A percentile compares a stretch with the other conserved stretches of the same genome.
These are phyloP conservation scores for Xylaria hypoxylon DNA, from an alignment of 2,329 filamentous ascomycete species.

Conservation along the genomic window DNA sequence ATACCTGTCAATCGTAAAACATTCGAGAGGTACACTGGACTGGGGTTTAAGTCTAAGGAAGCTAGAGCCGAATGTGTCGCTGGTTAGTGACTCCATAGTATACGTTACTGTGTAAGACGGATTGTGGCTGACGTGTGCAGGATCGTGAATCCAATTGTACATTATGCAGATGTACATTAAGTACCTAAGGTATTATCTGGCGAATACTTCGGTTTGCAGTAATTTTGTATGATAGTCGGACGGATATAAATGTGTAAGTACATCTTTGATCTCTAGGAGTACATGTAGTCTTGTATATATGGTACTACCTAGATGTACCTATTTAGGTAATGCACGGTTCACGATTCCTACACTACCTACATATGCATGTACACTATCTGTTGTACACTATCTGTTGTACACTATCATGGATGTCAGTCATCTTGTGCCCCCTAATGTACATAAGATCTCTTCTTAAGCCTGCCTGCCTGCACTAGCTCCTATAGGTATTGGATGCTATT, in stretches of 20 bases:
- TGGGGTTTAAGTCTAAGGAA: not conserved
- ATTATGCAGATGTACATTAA: not conserved
- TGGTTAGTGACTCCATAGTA: too few species aligned
- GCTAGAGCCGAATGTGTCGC: not conserved
- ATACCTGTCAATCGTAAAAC: too few species aligned
- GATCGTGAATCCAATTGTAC: constrained; percentile 3
- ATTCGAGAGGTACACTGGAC: not conserved
- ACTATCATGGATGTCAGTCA: too few species aligned
- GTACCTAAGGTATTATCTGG: not conserved
- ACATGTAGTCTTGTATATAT: too few species aligned
- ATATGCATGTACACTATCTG: too few species aligned
- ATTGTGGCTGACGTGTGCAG: constrained; percentile 19
- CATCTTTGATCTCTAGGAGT: too few species aligned
- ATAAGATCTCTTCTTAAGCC: too few species aligned
- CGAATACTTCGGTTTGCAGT: not conserved
- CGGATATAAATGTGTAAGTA: not conserved
- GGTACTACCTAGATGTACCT: too few species aligned
- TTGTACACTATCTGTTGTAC: too few species aligned
- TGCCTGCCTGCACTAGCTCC: too few species aligned
- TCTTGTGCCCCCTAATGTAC: too few species aligned
- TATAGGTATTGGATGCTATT: too few species aligned
- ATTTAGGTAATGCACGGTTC: not conserved
- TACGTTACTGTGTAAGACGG: constrained; percentile 23
- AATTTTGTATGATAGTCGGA: not conserved
- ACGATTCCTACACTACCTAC: constrained; percentile 6